Evolutionary conservation across 73 alveolate genomes (phyloP), one percentile per base, ranked within the genome.

Genomic region (Stentor roeselii): DNA sequence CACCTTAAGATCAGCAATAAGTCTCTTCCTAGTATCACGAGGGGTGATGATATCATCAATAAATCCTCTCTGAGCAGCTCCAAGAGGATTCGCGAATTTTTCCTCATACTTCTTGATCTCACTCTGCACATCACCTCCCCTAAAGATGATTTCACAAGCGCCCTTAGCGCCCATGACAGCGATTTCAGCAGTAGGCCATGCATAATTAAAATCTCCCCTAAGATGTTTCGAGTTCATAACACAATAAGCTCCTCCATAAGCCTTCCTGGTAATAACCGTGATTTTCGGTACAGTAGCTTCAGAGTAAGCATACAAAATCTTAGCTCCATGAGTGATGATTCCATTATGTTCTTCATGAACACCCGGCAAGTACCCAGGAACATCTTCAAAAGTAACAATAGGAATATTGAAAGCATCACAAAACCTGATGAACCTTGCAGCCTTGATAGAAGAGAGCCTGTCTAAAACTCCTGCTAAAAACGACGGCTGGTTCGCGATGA

Each of bases 81-180:
- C 82, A 75, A 89, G n/a, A 37, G 95, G 94, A 84, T 89, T 89
- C 27, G 92, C 88, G 86, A 89, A 89, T 3, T 78, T 86, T 39
- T 82, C 84, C 59, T 89, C 95, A 78, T 89, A 89, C 36, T 82
- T 60, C 83, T 82, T 60, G 27, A 88, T 82, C 75, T 86, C 88
- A 50, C 74, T 83, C 60, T 86, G 92, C n/a, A 86, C 92, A 60
- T 89, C 83, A 75, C 86, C 86, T 1, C 92, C 92, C 83, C 92
- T 89, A 88, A 89, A 89, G 84, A 89, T 89, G 59, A 89, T 89
- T 50, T 89, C 95, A 42, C 82, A 89, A 21, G 95, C 95, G n/a
- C 95, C 95, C 84, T 89, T 89, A 30, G 95, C 95, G 82, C 95
- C 95, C 95, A 89, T 89, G 59, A 89, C 95, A 38, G 95, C 95